These are phyloP conservation scores for Blastobotrys raffinosifermentans DNA, from an alignment of 1,139 yeast species.

Conservation along the genomic window DNA sequence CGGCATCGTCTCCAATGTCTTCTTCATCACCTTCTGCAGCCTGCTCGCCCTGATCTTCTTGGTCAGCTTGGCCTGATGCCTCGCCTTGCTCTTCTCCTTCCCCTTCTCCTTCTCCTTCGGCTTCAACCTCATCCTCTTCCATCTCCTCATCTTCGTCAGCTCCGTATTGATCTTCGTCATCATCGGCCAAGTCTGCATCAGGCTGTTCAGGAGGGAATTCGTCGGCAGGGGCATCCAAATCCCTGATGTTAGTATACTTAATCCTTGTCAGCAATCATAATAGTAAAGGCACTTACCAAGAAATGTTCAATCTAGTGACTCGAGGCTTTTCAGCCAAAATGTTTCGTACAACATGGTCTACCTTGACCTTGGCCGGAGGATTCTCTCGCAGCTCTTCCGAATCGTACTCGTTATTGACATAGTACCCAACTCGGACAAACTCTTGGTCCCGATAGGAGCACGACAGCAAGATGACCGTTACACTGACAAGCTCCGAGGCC, in stretches of 20 bases:
- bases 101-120: slow-evolving; percentile 36
- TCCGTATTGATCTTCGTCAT: slow-evolving; percentile 35
- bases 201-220: slow-evolving; percentile 77
- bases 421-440: slow-evolving; percentile 94
- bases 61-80: slow-evolving; percentile 29
- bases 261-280: not conserved
- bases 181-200: slow-evolving; percentile 46
- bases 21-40: slow-evolving; percentile 29
- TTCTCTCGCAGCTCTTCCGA: slow-evolving; percentile 86
- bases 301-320: slow-evolving; percentile 92
- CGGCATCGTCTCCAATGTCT: slow-evolving; percentile 24
- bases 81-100: slow-evolving; percentile 33
- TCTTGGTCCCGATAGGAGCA: slow-evolving; percentile 92
- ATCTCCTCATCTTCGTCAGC: slow-evolving; percentile 35
- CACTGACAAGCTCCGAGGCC: slow-evolving; percentile 89
- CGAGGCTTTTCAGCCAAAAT: slow-evolving; percentile 96
- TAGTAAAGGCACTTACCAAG: slow-evolving; percentile 53
- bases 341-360: slow-evolving; percentile 90
- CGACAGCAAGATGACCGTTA: slow-evolving; percentile 84
- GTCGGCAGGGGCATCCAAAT: slow-evolving; percentile 47
- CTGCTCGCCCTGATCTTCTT: slow-evolving; percentile 26
- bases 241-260: slow-evolving; percentile 20
- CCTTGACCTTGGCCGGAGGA: slow-evolving; percentile 91
- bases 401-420: slow-evolving; percentile 94
- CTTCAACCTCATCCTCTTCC: slow-evolving; percentile 33